A percentile compares a stretch with the other conserved stretches of the same genome.
phyloP scores from a whole-genome alignment of 2,329 filamentous ascomycete genomes.

The Fusarium nurragi region DNA sequence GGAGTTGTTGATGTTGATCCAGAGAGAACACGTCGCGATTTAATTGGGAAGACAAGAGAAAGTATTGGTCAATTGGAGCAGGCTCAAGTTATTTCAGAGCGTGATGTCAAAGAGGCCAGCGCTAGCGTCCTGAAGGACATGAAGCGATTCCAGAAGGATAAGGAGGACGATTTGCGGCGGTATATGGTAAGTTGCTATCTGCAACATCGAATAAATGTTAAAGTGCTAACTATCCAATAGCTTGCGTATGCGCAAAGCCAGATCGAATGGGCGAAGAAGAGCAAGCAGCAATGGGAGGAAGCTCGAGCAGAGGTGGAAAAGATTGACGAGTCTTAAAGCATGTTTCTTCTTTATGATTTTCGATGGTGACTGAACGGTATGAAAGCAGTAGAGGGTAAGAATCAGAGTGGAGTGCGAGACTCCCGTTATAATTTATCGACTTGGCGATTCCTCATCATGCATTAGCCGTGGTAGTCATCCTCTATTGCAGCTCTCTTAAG shows the following conservation, averaged over 20 bases:
- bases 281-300: conserved; percentile 91
- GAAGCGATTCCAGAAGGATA: conserved; percentile 91
- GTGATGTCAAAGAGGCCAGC: conserved; percentile 94
- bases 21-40: conserved; percentile 88
- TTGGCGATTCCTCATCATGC: conserved; percentile 5
- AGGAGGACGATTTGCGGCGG: conserved; percentile 90
- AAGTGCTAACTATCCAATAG: conserved; percentile 57
- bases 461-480: background rate
- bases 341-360: background rate
- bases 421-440: conserved; percentile 31
- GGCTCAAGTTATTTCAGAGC: conserved; percentile 85
- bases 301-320: conserved; percentile 87
- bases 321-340: conserved; percentile 71
- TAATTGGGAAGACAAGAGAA: conserved; percentile 95
- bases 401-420: conserved; percentile 17
- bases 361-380: conserved; percentile 3
- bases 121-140: conserved; percentile 87
- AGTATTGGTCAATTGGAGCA: conserved; percentile 87
- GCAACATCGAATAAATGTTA: background rate
- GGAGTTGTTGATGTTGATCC: conserved; percentile 97
- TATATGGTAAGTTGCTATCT: conserved; percentile 82
- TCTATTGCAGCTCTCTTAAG: background rate
- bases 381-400: conserved; percentile 14
- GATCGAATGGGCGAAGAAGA: conserved; percentile 92
- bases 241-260: conserved; percentile 92